Conservation (phyloP, 2,329 filamentous ascomycete genomes). For the Colletotrichum gloeosporioides region DNA sequence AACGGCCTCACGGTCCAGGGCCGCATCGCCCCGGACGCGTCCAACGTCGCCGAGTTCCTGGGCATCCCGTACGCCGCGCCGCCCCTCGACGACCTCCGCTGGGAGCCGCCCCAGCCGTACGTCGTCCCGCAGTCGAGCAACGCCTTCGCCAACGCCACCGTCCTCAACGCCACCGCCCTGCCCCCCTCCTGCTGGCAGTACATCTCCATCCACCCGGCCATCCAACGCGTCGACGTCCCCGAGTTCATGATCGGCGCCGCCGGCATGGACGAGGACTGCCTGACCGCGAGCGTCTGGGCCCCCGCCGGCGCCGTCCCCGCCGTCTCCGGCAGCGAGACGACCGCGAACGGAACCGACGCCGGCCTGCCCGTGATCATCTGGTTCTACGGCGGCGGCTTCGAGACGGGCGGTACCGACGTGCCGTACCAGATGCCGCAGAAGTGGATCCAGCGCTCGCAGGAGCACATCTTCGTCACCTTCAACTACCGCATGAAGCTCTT, state of each 20-base stretch:
- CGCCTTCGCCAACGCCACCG: conserved; percentile 7
- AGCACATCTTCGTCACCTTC: conserved; percentile 33
- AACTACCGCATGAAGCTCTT: conserved; percentile 36
- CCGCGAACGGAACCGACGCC: not conserved
- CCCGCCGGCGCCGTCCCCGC: conserved; percentile 1
- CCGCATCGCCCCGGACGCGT: conserved; percentile 5
- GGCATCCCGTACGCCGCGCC: conserved; percentile 62
- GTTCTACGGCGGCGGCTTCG: conserved; percentile 33
- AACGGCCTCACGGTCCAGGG: conserved; percentile 13
- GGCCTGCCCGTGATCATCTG: conserved; percentile 23
- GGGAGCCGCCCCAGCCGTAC: conserved; percentile 36
- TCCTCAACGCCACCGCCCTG: conserved; percentile 5
- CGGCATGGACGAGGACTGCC: conserved; percentile 60
- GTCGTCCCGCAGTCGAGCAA: not conserved
- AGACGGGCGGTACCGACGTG: conserved; percentile 28
- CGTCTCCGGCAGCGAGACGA: not conserved
- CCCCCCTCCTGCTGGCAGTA: conserved; percentile 19
- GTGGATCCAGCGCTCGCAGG: conserved; percentile 32
- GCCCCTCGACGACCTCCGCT: conserved; percentile 57
- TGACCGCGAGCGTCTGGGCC: conserved; percentile 58
- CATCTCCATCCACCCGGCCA: conserved; percentile 17
- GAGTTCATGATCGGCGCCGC: conserved; percentile 20
- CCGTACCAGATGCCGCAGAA: conserved; percentile 31
- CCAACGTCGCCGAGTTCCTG: conserved; percentile 24
- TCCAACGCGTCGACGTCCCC: conserved; percentile 14